Evolutionary conservation across 2,329 filamentous ascomycete genomes (phyloP), one percentile per base, ranked within the genome.

Genomic region (Penicillium sp.): DNA sequence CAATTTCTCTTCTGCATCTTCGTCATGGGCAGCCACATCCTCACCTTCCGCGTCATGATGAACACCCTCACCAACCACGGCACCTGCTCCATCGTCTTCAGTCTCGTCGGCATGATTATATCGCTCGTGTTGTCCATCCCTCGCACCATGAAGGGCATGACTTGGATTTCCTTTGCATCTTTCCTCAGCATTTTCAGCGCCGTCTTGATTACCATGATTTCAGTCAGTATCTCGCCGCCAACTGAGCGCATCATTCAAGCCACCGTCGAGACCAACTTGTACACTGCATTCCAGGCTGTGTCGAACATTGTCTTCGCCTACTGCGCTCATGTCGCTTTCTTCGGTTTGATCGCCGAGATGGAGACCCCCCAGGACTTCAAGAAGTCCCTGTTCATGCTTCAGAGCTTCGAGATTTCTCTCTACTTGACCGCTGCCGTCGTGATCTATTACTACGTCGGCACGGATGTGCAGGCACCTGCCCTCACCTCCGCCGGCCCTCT

Each of bases 251-350:
- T 66, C 25, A 66, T 74, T 41, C 54, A 69, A 18, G 64, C 70
- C 29, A 70, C 72, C 6, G 64, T 67, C 33, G 61, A 72, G 3
- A 62, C 76, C 2, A 71, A 66, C 34, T 73, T 86, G 37, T 72
- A 75, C 44, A 74, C 78, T 27, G 81, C 73, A n/a, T 84, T 86
- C 64, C 76, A 80, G 36, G 77, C 80, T n/a, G 76, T 86, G 45
- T 77, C 75, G 57, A 87, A 87, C 71, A 88, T 89, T 50, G 76
- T 87, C 52, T 82, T 89, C 54, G 84, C 86, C 46, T 89, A 85
- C 72, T 76, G 82, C 70, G 82, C 81, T 16, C 82, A 86, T 61
- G 80, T 84, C 22, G 82, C 81, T 55, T 87, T 87, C 72, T 86
- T 86, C 68, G 76, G 75, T 57, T 80, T 88, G 63, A 81, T 85